Conservation (phyloP, 2,329 filamentous ascomycete species). For the Clarireedia homoeocarpa region DNA sequence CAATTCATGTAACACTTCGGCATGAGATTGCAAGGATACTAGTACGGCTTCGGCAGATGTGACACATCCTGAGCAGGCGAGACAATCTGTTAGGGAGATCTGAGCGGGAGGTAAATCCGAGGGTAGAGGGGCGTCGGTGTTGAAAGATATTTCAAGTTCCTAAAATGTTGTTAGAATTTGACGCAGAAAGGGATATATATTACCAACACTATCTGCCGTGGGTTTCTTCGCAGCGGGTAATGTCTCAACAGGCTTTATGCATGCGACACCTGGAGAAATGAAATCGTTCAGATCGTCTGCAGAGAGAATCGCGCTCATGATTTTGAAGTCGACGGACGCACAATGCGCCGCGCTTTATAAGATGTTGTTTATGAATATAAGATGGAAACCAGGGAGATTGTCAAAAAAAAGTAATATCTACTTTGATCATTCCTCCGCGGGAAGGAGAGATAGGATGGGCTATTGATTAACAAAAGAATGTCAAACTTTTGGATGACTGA, state of each 20-base stretch:
- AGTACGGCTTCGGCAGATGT: constrained; percentile 97
- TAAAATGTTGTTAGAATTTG: constrained; percentile 2
- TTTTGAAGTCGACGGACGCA: constrained; percentile 21
- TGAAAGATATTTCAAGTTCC: constrained; percentile 80
- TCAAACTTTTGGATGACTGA: not conserved
- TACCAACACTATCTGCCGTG: constrained; percentile 36
- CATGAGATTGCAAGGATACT: constrained; percentile 87
- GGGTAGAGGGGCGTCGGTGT: constrained; percentile 60
- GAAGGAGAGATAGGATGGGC: not conserved
- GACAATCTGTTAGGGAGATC: constrained; percentile 93
- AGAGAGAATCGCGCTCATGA: constrained; percentile 95
- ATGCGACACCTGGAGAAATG: constrained; percentile 93
- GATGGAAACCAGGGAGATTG: not conserved
- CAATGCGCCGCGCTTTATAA: constrained; percentile 13
- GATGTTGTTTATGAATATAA: not conserved
- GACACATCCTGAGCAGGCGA: constrained; percentile 95
- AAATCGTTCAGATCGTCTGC: constrained; percentile 98
- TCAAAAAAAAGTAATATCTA: not conserved
- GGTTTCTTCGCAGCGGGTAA: constrained; percentile 57
- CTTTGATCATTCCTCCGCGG: not conserved
- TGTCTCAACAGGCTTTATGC: constrained; percentile 95
- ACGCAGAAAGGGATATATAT: not conserved
- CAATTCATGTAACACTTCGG: constrained; percentile 77
- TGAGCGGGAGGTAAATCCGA: constrained; percentile 64
- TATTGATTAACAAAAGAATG: constrained; percentile 1